Base-by-base conservation (phyloP, 352 stramenopile species). In the Stephanocyclus meneghinianus region DNA sequence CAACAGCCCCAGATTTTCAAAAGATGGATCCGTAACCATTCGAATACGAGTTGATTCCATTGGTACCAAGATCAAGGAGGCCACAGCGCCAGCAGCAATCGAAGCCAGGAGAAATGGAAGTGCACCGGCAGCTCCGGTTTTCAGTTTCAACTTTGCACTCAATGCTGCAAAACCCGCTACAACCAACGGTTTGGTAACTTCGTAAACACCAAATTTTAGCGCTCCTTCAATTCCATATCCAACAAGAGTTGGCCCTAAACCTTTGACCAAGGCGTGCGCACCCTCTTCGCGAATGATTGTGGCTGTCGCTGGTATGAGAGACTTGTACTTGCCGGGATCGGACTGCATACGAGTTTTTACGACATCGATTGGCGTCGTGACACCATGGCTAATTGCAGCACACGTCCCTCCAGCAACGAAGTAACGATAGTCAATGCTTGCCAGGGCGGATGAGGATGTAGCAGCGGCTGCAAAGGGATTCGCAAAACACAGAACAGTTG, bases 331-430 rank as follows among this genome's bases (percentile, higher is more conserved):
- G 5, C 67, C 47, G n/a, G 82, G 82, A 61, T 86, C 71, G 8
- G 66, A 76, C 65, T 90, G 77, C 64, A 83, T 84, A 3, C 79
- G 64, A 55, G 79, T 84, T 50, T 91, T 91, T 7, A 91, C 79
- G 0, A 91, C 86, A 78, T 90, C 86, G 51, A 88, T 86, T 37
- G 86, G 86, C 40, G 80, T 88, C 11, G 86, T 88, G 16, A 88
- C 76, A 5, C 76, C 80, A 76, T 91, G 86, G 30, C 76, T 87
- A 21, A 80, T 72, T 9, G 83, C 80, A 57, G 86, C 86, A 63
- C 74, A 91, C 8, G 82, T 81, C 32, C 86, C 80, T 35, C 86
- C 86, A 11, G 86, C 86, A 15, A 88, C 50, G 56, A 87, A 91
- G 45, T 83, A 91, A 29, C 84, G 64, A 55, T 72, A 76, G 65